phyloP scores from a whole-genome alignment of 2,329 filamentous ascomycete genomes.

The Pestalotiopsis sp. region DNA sequence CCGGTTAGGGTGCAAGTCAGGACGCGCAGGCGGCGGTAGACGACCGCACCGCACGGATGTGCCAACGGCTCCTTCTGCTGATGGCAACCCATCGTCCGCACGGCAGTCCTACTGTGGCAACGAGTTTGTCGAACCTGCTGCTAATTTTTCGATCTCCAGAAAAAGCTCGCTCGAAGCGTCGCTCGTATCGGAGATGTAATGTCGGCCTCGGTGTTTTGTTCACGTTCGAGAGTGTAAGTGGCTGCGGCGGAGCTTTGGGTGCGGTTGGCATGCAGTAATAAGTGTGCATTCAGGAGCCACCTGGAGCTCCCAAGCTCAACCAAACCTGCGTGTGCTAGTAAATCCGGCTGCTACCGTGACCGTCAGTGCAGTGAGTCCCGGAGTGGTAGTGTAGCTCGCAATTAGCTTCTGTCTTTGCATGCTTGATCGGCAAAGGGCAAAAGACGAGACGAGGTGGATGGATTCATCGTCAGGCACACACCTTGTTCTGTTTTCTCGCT shows the following conservation, averaged over 20 bases:
- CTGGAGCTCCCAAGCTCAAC: not conserved
- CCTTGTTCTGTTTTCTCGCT: not conserved
- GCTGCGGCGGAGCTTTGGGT: not conserved
- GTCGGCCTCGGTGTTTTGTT: constrained; percentile 1
- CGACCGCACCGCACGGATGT: not conserved
- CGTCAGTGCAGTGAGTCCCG: not conserved
- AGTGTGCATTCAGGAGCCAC: not conserved
- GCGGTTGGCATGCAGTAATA: not conserved
- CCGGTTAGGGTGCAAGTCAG: not conserved
- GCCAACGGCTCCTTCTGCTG: not conserved
- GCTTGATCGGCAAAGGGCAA: not conserved
- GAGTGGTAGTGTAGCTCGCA: not conserved
- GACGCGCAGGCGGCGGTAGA: not conserved
- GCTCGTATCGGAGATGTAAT: not conserved
- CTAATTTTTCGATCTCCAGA: not conserved
- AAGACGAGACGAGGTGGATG: not conserved
- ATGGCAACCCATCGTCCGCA: not conserved
- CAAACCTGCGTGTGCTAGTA: not conserved
- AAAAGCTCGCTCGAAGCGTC: not conserved
- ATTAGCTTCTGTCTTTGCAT: not conserved
- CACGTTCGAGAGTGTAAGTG: not conserved
- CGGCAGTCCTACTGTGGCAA: not conserved
- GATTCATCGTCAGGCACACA: not conserved
- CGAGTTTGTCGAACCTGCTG: not conserved
- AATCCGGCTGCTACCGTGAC: not conserved